Evolutionary conservation across 441 rosid species (phyloP), one percentile per base, ranked within the genome.

Genomic region (Gossypium armourianum): DNA sequence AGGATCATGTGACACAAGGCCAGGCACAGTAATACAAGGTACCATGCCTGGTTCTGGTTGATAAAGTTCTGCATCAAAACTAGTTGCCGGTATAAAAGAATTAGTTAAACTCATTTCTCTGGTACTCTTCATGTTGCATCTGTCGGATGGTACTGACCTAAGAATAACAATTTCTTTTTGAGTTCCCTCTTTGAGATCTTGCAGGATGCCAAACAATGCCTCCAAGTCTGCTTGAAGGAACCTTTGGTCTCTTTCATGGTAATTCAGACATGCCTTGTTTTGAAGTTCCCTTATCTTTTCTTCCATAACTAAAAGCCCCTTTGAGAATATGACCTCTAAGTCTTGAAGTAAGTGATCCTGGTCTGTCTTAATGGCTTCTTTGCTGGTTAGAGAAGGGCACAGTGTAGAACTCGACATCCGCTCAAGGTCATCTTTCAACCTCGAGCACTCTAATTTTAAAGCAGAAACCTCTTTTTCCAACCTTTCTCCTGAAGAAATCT

Each of bases 401-500:
- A 77, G 17, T 66, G 83, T 85, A 61, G 78, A 72, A 26, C 77
- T 73, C 71, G 74, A 78, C 59, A 88, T 73, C 57, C 53, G 79
- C 78, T 83, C 92, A 71, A 92, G 83, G 77, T 92, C 96, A 77
- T 70, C 81, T 81, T 88, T 89, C 82, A 92, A 83, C 77, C 85
- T 84, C 19, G 83, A 86, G 79, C 96, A 89, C 78, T 92, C 98
- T 19, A 85, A 86, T 78, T 91, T 92, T 77, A 95, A 80, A 58
- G 76, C 77, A 49, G 91, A 88, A 63, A 92, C 96, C 86, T 92
- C 96, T 75, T 80, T 85, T 7, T 77, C 84, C 77, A 95, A 83
- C 68, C 84, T 87, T 69, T 88, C 91, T 54, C 97, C 96, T 12
- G 99, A 92, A 70, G 87, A 82, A 86, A 91, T 85, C 90, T 95